Conservation (phyloP, 805 yeast genomes). For the Yamadazyma scolyti region DNA sequence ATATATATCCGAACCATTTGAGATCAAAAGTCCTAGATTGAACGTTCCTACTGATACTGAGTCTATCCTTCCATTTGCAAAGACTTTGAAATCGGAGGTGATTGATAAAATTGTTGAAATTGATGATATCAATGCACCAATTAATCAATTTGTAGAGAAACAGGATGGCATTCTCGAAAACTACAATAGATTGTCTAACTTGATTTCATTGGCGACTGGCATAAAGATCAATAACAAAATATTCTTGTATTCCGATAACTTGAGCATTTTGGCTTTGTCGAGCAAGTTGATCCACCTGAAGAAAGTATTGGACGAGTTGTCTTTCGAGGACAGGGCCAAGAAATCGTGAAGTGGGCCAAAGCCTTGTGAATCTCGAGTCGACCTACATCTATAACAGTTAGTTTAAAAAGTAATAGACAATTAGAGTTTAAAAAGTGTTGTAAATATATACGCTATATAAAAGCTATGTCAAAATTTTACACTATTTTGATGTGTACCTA, state of each 20-base stretch:
- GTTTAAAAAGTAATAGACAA: too few relatives aligned
- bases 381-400: too few relatives aligned
- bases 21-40: constrained; percentile 44
- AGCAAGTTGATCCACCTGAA: constrained; percentile 32
- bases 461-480: too few relatives aligned
- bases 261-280: constrained; percentile 26
- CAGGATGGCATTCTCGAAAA: constrained; percentile 22
- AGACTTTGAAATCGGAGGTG: constrained; percentile 25
- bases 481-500: too few relatives aligned
- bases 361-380: too few relatives aligned
- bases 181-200: constrained; percentile 21
- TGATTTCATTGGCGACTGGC: constrained; percentile 32
- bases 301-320: constrained; percentile 33
- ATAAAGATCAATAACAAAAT: constrained; percentile 35
- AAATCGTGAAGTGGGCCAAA: too few relatives aligned
- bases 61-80: constrained; percentile 28
- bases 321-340: constrained; percentile 16
- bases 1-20: constrained; percentile 62
- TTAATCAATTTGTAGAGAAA: constrained; percentile 21
- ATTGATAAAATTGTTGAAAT: constrained; percentile 27
- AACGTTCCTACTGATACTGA: constrained; percentile 26
- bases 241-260: constrained; percentile 24
- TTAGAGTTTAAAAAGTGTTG: too few relatives aligned
- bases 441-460: too few relatives aligned
- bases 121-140: constrained; percentile 22